A percentile compares a stretch with the other conserved stretches of the same genome.
Conservation (phyloP, 192 early-diverging fungal genomes). For the Linnemannia exigua region DNA sequence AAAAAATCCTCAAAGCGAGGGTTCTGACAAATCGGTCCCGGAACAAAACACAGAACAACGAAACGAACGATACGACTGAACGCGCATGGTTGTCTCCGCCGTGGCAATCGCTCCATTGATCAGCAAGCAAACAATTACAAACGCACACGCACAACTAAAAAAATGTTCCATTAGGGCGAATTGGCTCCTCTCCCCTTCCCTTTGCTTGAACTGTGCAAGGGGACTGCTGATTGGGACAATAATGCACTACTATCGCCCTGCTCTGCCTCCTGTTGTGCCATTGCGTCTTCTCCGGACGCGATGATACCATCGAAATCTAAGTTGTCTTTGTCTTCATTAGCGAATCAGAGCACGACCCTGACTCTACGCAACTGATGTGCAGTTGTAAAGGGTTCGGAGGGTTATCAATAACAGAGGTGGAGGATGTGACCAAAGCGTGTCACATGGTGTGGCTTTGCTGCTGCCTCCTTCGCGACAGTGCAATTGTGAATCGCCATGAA, state of each 20-base stretch:
- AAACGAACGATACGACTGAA: too few species aligned
- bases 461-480: neutral
- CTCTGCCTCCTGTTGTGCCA: neutral
- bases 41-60: neutral
- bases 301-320: slow-evolving; percentile 29
- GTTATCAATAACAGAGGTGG: neutral
- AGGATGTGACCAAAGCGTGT: neutral
- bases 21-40: neutral
- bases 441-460: neutral
- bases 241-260: neutral
- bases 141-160: neutral
- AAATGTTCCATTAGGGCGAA: neutral
- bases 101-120: too few species aligned
- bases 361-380: neutral
- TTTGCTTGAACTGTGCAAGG: neutral
- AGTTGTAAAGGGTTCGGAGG: neutral
- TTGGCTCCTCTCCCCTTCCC: neutral
- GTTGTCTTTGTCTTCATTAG: neutral
- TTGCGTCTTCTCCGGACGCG: slow-evolving; percentile 36
- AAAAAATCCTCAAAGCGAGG: neutral
- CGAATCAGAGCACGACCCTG: slow-evolving; percentile 25
- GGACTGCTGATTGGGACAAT: neutral
- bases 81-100: neutral
- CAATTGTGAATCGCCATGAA: neutral
- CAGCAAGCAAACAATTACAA: neutral